Percentiles rank a stretch among this genome's conserved stretches.
Evolutionary conservation across 192 early-diverging fungal species (phyloP).

Genomic region (Hyaloraphidium curvatum): DNA sequence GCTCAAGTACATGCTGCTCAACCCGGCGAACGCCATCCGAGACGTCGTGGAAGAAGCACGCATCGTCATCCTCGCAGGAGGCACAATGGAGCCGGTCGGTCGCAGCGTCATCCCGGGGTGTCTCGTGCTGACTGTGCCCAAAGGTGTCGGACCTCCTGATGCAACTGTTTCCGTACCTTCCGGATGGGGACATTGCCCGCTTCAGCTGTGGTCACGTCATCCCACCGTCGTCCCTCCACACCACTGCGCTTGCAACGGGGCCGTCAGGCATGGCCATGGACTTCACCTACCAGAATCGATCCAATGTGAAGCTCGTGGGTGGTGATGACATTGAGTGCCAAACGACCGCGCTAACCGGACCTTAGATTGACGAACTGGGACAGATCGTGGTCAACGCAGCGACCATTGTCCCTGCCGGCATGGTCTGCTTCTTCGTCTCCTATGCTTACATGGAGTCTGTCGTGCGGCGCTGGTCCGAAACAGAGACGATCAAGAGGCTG

Average conservation of each 20-base stretch:
- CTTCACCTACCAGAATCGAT: conserved; percentile 47
- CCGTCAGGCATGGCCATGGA: conserved; percentile 39
- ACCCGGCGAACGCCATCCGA: conserved; percentile 60
- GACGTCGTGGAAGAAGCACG: conserved; percentile 58
- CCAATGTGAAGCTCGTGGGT: conserved; percentile 21
- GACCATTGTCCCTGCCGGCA: conserved; percentile 56
- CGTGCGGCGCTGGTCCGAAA: conserved; percentile 25
- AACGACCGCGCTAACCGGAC: not conserved
- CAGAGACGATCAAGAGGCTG: conserved; percentile 26
- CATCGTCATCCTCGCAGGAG: conserved; percentile 72
- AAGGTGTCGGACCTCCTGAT: conserved; percentile 19
- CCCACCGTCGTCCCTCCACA: conserved; percentile 47
- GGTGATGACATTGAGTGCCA: conserved; percentile 3
- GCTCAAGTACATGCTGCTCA: conserved; percentile 71
- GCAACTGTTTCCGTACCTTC: conserved; percentile 34
- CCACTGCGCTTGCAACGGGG: conserved; percentile 36
- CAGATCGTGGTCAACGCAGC: conserved; percentile 46
- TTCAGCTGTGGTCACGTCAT: conserved; percentile 82
- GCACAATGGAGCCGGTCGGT: conserved; percentile 75
- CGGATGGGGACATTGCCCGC: conserved; percentile 21
- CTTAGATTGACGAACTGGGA: conserved; percentile 46
- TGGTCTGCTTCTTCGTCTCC: conserved; percentile 76
- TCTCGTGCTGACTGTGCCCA: not conserved
- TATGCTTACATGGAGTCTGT: conserved; percentile 55
- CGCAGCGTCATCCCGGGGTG: not conserved